These are phyloP conservation scores for Sisymbrium irio DNA, from an alignment of 345 rosid species.

Conservation along the genomic window DNA sequence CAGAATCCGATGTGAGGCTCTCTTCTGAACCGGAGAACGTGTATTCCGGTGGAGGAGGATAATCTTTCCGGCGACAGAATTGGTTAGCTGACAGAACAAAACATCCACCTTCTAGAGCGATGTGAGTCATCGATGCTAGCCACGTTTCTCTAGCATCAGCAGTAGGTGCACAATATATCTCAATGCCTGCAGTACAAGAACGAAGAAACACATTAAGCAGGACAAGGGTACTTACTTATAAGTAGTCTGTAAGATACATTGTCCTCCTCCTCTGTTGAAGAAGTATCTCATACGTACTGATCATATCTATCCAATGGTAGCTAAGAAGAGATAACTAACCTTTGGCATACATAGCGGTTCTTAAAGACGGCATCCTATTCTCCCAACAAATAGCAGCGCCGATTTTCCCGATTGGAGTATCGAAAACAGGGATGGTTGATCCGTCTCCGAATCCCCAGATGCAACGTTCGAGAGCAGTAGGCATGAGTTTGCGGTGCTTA, in stretches of 20 bases:
- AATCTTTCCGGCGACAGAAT: constrained; percentile 81
- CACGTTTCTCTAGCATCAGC: constrained; percentile 84
- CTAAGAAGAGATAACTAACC: constrained; percentile 42
- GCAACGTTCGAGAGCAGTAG: constrained; percentile 81
- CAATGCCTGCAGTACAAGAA: constrained; percentile 50
- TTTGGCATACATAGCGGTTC: constrained; percentile 93
- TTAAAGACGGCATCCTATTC: constrained; percentile 87
- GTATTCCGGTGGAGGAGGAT: constrained; percentile 89
- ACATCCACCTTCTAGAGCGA: constrained; percentile 98
- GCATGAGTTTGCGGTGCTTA: constrained; percentile 92
- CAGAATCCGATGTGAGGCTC: constrained; percentile 61
- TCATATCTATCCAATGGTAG: neutral
- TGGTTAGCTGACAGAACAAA: constrained; percentile 89
- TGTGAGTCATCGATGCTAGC: constrained; percentile 90
- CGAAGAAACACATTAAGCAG: neutral
- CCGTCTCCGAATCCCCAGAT: constrained; percentile 99
- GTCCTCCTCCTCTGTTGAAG: neutral
- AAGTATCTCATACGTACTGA: neutral
- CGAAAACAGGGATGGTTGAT: constrained; percentile 80
- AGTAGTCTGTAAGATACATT: neutral
- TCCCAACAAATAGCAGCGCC: constrained; percentile 98
- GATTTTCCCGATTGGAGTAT: constrained; percentile 76
- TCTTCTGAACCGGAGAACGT: constrained; percentile 63
- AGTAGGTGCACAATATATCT: constrained; percentile 95
- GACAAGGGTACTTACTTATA: neutral